Percentiles rank a stretch among this genome's conserved stretches.
phyloP scores from a whole-genome alignment of 2,329 filamentous ascomycete genomes.

The Fusarium albosuccineum region DNA sequence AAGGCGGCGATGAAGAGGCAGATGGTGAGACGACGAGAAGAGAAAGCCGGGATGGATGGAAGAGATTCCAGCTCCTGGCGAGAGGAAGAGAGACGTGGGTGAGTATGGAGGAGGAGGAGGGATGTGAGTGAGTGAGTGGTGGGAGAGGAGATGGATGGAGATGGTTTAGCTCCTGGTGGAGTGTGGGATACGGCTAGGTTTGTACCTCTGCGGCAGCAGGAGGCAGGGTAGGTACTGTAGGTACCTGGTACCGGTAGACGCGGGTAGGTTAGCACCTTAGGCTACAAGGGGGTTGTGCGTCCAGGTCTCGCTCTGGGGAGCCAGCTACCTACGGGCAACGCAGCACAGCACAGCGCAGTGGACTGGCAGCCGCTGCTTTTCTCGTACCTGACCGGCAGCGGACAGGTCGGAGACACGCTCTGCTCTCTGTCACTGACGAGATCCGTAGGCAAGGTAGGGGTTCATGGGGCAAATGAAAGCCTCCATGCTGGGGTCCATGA shows the following conservation, averaged over 20 bases:
- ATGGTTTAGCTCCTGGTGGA: slow-evolving; percentile 42
- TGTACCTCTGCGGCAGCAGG: slow-evolving; percentile 31
- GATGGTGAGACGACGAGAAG: slow-evolving; percentile 57
- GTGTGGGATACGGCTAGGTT: slow-evolving; percentile 37
- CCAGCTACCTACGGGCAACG: no score
- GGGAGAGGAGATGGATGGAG: slow-evolving; percentile 44
- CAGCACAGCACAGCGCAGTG: slow-evolving; percentile 15
- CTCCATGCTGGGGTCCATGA: slow-evolving; percentile 25
- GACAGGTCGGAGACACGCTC: neutral
- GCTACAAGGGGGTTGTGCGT: neutral
- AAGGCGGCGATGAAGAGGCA: slow-evolving; percentile 51
- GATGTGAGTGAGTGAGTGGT: slow-evolving; percentile 34
- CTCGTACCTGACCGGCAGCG: slow-evolving; percentile 6
- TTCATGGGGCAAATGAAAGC: slow-evolving; percentile 27
- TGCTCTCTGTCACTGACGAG: neutral
- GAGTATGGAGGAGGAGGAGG: slow-evolving; percentile 43
- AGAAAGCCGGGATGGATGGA: slow-evolving; percentile 59
- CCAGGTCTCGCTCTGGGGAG: slow-evolving; percentile 29
- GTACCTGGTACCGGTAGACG: neutral
- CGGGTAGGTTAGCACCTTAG: neutral
- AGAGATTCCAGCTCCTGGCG: slow-evolving; percentile 53
- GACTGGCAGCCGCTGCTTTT: neutral
- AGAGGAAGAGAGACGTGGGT: slow-evolving; percentile 46
- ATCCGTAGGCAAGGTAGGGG: slow-evolving; percentile 8
- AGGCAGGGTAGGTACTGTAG: no score